Evolutionary conservation across 306 rosid genomes (phyloP).

Genomic region (Corylus avellana): DNA sequence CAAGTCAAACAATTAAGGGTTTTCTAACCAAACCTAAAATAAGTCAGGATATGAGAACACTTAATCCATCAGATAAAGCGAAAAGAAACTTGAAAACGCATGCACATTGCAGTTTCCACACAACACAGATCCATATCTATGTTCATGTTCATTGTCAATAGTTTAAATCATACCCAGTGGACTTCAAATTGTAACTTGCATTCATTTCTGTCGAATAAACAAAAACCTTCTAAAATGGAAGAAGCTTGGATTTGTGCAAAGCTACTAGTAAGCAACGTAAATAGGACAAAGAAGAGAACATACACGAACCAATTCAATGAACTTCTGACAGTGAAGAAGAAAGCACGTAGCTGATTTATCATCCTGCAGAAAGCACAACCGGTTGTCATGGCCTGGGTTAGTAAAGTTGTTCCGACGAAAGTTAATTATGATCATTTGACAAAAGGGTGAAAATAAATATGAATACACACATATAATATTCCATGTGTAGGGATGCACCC

Average conservation of each 20-base stretch:
- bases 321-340: constrained; percentile 93
- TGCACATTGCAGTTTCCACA: not conserved
- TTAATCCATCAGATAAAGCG: not conserved
- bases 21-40: not conserved
- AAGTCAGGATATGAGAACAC: not conserved
- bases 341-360: constrained; percentile 88
- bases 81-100: not conserved
- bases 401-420: not conserved
- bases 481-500: not conserved
- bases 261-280: not conserved
- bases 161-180: not conserved
- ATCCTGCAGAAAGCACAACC: constrained; percentile 66
- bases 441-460: not conserved
- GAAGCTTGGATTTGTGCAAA: constrained; percentile 1
- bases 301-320: constrained; percentile 97
- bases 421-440: not conserved
- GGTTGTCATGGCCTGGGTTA: constrained; percentile 7
- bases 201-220: not conserved
- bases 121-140: not conserved
- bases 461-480: too few species aligned
- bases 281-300: constrained; percentile 31
- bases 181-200: not conserved
- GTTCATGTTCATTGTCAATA: too few species aligned
- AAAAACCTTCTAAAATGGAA: not conserved
- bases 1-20: not conserved